Base-by-base conservation (phyloP, 768 basidiomycete genomes). In the Tricholoma saponaceum region DNA sequence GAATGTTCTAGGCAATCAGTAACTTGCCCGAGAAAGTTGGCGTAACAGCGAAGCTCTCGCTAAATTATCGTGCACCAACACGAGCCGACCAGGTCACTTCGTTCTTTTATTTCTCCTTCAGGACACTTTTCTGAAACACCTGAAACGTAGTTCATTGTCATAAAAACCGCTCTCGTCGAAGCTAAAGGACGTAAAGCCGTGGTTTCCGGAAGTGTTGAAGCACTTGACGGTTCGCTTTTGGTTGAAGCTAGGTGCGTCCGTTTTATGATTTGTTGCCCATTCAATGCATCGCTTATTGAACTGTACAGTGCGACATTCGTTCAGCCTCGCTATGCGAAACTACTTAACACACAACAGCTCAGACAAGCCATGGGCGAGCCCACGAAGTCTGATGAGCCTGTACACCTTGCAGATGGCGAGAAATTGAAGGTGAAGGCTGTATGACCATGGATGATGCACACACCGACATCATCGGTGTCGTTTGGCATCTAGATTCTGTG, bases 11-110 rank as follows among this genome's bases (percentile, higher is more conserved):
- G 93, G 94, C 96, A 10, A 81, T 95, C 41, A 78, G 80, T 51
- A 92, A 93, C 67, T 74, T 98, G 0, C 93, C 95, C 0, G 87
- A 90, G 20, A 87, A 90, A 66, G 86, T 98, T 41, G 96, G 92
- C 16, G 95, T 98, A 10, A 99, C 96, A 0, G 96, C 95, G 1
- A 89, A 83, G 43, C 77, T 99, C 43, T 79, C 79, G 4, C 70
- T 98, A 51, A 85, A 86, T 64, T 99, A 95, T 73, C 85, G 83
- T 53, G 89, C 92, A 1, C 96, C 96, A 0, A 93, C 92, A 2
- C 83, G 82, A 54, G 95, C 95, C 0, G 92, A 96, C 69, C 93
- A 92, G 78, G 91, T 86, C 13, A 51, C 18, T 32, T 50, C 50
- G 51, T 8, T 22, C 55, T 14, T 14, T 12, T 20, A 52, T 37